Percentiles rank a stretch among this genome's conserved stretches.
Conservation (phyloP, 805 yeast species). For the Starmerella stigmatis region DNA sequence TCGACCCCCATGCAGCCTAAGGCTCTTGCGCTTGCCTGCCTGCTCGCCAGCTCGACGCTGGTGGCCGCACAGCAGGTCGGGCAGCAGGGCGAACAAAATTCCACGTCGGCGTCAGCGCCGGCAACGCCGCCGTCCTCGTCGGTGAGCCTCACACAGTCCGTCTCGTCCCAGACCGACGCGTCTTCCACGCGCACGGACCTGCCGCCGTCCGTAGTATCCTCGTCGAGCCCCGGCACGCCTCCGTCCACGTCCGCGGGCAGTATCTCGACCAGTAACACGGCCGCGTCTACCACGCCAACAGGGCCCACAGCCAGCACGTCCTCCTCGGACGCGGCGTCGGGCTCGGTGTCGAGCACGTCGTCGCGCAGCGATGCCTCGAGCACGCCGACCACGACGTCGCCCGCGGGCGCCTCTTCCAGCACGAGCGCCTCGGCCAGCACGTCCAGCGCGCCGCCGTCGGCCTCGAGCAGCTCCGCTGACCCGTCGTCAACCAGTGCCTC, state of each 20-base stretch:
- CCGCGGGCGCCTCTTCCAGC: background rate
- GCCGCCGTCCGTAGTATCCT: no score
- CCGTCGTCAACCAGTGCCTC: background rate
- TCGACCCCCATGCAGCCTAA: background rate
- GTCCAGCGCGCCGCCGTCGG: background rate
- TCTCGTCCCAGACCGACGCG: background rate
- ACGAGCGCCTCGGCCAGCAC: no score
- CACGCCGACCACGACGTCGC: background rate
- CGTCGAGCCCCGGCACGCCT: no score
- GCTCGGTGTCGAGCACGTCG: slow-evolving; percentile 5
- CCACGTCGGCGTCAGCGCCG: background rate
- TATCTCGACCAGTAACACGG: background rate
- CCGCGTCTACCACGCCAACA: background rate
- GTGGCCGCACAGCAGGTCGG: slow-evolving; percentile 1
- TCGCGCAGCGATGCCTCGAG: background rate
- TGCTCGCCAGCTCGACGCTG: slow-evolving; percentile 1
- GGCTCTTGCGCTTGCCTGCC: background rate
- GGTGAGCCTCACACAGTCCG: background rate
- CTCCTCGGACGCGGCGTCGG: background rate
- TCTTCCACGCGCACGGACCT: no score
- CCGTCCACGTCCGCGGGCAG: no score
- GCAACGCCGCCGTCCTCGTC: background rate
- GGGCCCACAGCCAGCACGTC: slow-evolving; percentile 1
- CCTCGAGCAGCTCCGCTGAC: background rate
- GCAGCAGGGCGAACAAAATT: background rate